Base-by-base conservation (phyloP, 805 yeast species). In the Jamesozyma jinghongensis region DNA sequence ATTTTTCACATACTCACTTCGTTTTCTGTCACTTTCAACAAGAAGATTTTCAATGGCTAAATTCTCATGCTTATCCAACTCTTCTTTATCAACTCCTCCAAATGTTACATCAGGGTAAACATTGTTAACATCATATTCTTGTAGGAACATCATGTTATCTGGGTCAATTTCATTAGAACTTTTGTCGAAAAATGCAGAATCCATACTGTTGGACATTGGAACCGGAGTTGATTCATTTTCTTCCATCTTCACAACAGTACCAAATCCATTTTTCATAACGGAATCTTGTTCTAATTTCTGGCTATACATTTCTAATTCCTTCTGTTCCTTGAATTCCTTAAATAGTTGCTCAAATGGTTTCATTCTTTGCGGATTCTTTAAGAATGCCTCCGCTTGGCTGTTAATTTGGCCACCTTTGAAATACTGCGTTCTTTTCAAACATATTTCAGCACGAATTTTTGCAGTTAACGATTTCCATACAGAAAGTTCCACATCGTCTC, bases 401-500 rank as follows among this genome's bases (percentile, higher is more conserved):
- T 83, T 81, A 6, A 88, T 58, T 40, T 67, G 71, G 43, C 69
- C 66, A 14, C 74, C 73, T 17, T 71, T 74, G 54, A 90, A 87
- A 36, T 86, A 62, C 2, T 71, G 74, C 0, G 84, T 70, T 49
- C 97, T 71, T 42, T 73, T 70, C 19, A 76, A 62, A 53, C 95
- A 80, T 45, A 84, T 73, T 39, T 81, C 79, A 13, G 90, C 85
- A 42, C 96, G 66, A 0, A 82, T 73, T 45, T 81, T 81, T 0
- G 95, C 83, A 0, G 92, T 86, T 31, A 80, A 62, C n/a, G 75
- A 74, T 50, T 82, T 81, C 97, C 97, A 88, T 1, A 85, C 76
- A 40, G 81, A 81, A 35, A 79, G 63, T 52, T 87, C 95, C 28
- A 83, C 70, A 54, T 85, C 95, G 41, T 74, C 74, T 33, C 56